Evolutionary conservation across 176 grass and related monocot species (phyloP), one percentile per base, ranked within the genome.

Genomic region (Musa itinerans): DNA sequence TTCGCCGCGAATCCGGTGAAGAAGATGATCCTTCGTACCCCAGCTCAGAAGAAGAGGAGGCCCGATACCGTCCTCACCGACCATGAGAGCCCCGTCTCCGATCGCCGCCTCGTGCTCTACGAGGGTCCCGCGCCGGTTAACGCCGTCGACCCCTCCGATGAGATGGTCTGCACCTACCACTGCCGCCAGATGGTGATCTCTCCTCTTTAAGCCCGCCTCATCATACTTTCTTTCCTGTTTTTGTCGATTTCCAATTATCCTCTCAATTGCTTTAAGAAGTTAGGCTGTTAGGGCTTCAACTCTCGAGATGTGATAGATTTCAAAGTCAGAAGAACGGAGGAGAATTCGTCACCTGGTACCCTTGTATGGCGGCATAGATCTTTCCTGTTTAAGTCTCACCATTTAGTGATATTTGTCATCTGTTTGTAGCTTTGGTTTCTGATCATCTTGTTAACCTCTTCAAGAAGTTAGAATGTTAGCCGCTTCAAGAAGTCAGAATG

Each of bases 141-240:
- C 58, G 13, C 77, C 1, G 80, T 68, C 43, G 90, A 89, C 65
- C 75, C 65, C 74, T 50, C 78, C 53, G 84, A 84, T 78, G 83
- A 89, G 66, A 88, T 93, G 82, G 84, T 93, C 68, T 98, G 90
- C 80, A 93, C 94, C 17, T 93, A 93, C 79, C 90, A 93, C 84
- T 98, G 94, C 86, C 90, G 94, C 79, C 94, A 98, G 90, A 98
- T 98, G 94, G 94, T 98, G 80, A 84, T 80, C 23, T 27, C 71
- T 48, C 16, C 25, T 56, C 17, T 19, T 17, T 22, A 15, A 17
- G 78, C 34, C 27, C 54, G 51, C 10, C 29, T n/a, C 15, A 43
- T 9, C 21, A 1, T 48, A 51, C 2, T 71, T 71, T 20, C 9
- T 34, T 49, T 68, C 49, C 3, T 53, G 4, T 43, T 43, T 43